Evolutionary conservation across 2,329 filamentous ascomycete species (phyloP).

Genomic region (Peltaster fructicola): DNA sequence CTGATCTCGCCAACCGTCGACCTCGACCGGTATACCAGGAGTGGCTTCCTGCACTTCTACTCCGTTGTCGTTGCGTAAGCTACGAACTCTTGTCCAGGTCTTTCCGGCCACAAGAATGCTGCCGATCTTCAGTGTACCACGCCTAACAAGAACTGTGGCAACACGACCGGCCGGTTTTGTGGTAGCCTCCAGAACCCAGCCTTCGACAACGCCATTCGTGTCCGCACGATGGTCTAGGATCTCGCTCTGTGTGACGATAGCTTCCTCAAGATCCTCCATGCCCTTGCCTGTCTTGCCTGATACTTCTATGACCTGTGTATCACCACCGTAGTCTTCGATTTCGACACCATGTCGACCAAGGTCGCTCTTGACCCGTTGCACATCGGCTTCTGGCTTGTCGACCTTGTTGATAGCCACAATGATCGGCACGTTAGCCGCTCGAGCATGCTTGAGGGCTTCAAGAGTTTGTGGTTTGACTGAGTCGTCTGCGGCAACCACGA

Average conservation of each 20-base stretch:
- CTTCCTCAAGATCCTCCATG: slow-evolving; percentile 85
- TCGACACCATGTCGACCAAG: slow-evolving; percentile 69
- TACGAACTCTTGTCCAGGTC: slow-evolving; percentile 74
- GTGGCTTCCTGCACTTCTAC: slow-evolving; percentile 51
- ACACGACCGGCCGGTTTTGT: slow-evolving; percentile 71
- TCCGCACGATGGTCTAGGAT: slow-evolving; percentile 82
- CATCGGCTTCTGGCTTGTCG: slow-evolving; percentile 66
- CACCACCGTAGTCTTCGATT: slow-evolving; percentile 87
- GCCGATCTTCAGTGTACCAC: slow-evolving; percentile 66
- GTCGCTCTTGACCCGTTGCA: slow-evolving; percentile 76
- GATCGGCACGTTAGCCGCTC: slow-evolving; percentile 71
- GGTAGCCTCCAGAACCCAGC: slow-evolving; percentile 83
- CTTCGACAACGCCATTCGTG: slow-evolving; percentile 58
- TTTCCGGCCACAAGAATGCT: slow-evolving; percentile 75
- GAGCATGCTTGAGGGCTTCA: slow-evolving; percentile 89
- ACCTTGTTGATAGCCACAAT: slow-evolving; percentile 98
- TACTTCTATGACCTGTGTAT: slow-evolving; percentile 79
- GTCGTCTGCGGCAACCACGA: slow-evolving; percentile 93
- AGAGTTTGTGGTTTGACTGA: slow-evolving; percentile 95
- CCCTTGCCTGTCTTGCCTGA: slow-evolving; percentile 88
- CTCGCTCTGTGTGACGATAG: slow-evolving; percentile 68
- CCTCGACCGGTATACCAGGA: slow-evolving; percentile 78
- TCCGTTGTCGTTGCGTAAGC: slow-evolving; percentile 71
- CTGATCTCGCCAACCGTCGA: slow-evolving; percentile 85
- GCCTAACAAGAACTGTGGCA: slow-evolving; percentile 74